A percentile compares a stretch with the other conserved stretches of the same genome.
Conservation (phyloP, 2,329 filamentous ascomycete species). For the Trichoderma sp. region DNA sequence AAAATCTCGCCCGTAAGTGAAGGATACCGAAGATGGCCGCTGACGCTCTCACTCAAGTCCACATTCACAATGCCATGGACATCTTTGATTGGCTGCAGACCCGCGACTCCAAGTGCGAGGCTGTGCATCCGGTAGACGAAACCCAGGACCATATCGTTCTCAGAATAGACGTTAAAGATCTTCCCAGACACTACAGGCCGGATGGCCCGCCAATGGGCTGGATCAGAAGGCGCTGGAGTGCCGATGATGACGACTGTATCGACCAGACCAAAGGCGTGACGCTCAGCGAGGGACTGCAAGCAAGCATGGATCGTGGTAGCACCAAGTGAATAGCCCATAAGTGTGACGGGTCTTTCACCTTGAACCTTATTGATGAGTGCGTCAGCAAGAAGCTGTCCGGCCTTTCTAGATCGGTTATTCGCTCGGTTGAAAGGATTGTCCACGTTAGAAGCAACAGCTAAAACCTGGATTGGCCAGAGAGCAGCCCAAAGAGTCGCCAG, state of each 20-base stretch:
- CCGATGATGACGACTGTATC: constrained; percentile 85
- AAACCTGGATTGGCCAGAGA: constrained; percentile 67
- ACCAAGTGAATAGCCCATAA: constrained; percentile 81
- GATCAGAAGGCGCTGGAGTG: constrained; percentile 71
- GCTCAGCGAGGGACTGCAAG: constrained; percentile 71
- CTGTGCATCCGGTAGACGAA: constrained; percentile 86
- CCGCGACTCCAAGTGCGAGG: constrained; percentile 80
- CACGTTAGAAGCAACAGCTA: constrained; percentile 67
- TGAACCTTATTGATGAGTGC: constrained; percentile 80
- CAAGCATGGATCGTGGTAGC: constrained; percentile 83
- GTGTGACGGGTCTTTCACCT: constrained; percentile 76
- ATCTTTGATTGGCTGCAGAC: constrained; percentile 70
- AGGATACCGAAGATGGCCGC: constrained; percentile 56
- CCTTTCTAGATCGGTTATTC: constrained; percentile 75
- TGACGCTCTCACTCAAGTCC: constrained; percentile 54
- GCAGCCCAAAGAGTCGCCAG: constrained; percentile 68
- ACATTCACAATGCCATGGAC: constrained; percentile 66
- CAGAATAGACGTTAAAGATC: constrained; percentile 85
- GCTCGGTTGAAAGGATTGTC: constrained; percentile 84
- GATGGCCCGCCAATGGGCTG: constrained; percentile 73
- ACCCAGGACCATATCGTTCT: constrained; percentile 83
- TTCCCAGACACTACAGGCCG: constrained; percentile 77
- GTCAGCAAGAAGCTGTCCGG: constrained; percentile 77
- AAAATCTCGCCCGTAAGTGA: constrained; percentile 54
- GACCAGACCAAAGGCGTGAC: constrained; percentile 78